Percentiles rank a stretch among this genome's conserved stretches.
Evolutionary conservation across 768 basidiomycete genomes (phyloP).

Genomic region (Amanita pseudoporphyria): DNA sequence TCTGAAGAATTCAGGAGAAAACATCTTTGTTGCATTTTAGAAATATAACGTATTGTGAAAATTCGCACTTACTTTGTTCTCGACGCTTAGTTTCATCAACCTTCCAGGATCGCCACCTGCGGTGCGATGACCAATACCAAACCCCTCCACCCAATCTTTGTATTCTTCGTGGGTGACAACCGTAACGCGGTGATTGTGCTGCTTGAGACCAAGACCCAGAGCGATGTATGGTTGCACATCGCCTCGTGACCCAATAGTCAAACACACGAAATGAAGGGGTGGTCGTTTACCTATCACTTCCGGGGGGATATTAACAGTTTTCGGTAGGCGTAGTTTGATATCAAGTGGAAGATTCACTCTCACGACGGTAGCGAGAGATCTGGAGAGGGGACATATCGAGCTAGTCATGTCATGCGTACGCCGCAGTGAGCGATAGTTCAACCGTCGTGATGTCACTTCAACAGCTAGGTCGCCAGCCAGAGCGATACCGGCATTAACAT

Average conservation of each 20-base stretch:
- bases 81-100: conserved; percentile 51
- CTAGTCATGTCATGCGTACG: conserved; percentile 21
- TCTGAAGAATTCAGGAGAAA: conserved; percentile 64
- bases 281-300: conserved; percentile 21
- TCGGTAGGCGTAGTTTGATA: conserved; percentile 27
- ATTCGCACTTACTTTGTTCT: conserved; percentile 22
- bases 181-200: conserved; percentile 41
- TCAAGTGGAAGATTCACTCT: conserved; percentile 20
- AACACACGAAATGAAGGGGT: conserved; percentile 46
- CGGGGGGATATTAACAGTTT: conserved; percentile 37
- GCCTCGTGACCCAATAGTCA: conserved; percentile 59
- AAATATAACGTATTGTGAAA: background rate
- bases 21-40: conserved; percentile 35
- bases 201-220: conserved; percentile 36
- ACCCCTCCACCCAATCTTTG: conserved; percentile 45
- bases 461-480: conserved; percentile 3
- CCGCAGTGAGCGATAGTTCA: background rate
- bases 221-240: conserved; percentile 60
- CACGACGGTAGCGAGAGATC: conserved; percentile 24
- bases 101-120: conserved; percentile 64
- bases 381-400: conserved; percentile 36
- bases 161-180: conserved; percentile 53
- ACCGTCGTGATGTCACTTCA: background rate
- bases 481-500: conserved; percentile 18
- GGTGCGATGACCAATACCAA: conserved; percentile 47